Evolutionary conservation across 2,329 filamentous ascomycete genomes (phyloP).

Genomic region (Colletotrichum acutatum): DNA sequence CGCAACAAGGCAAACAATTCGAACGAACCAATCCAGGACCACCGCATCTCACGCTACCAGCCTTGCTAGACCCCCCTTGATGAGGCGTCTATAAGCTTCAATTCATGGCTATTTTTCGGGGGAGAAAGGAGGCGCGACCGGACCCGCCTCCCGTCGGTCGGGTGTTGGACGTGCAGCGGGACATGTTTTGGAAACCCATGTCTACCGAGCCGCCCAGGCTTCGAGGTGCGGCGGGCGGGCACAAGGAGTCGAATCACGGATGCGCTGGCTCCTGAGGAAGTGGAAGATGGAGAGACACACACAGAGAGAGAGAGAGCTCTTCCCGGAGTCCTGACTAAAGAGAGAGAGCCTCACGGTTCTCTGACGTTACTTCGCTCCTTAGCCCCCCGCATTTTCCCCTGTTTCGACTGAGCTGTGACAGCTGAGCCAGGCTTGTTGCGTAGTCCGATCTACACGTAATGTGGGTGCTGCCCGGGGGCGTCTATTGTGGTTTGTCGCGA

Average conservation of each 20-base stretch:
- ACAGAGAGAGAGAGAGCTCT: too few relatives aligned
- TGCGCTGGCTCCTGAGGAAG: background rate
- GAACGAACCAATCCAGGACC: background rate
- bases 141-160: background rate
- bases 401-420: constrained; percentile 23
- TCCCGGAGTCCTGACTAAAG: too few relatives aligned
- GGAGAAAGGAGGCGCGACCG: background rate
- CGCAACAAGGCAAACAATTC: background rate
- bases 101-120: constrained; percentile 15
- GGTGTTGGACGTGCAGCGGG: constrained; percentile 1
- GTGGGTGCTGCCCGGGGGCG: constrained; percentile 9
- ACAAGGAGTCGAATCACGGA: constrained; percentile 6
- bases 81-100: constrained; percentile 17
- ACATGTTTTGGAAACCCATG: constrained; percentile 19
- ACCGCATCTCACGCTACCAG: background rate
- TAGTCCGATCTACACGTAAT: constrained; percentile 12
- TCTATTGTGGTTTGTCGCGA: background rate
- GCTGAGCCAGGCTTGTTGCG: constrained; percentile 14
- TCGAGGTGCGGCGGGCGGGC: background rate
- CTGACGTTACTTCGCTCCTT: background rate
- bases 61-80: background rate
- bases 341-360: background rate
- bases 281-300: too few relatives aligned
- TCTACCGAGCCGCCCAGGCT: background rate
- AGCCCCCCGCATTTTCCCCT: constrained; percentile 10